Evolutionary conservation across 306 rosid species (phyloP).

Genomic region (Oxytropis ochrocephala): DNA sequence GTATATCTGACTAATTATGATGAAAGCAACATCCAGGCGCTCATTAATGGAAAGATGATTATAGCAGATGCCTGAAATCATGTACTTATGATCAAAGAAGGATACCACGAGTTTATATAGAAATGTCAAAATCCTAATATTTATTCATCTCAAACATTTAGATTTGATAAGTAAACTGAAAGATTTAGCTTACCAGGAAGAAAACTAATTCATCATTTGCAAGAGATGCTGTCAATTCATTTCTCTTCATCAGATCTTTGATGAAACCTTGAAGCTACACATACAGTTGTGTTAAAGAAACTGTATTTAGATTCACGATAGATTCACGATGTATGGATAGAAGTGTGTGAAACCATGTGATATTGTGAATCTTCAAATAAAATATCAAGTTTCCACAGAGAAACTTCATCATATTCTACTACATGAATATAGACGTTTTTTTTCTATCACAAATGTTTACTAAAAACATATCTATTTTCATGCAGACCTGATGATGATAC

Average conservation of each 20-base stretch:
- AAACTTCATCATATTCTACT: slow-evolving; percentile 8
- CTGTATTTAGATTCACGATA: neutral
- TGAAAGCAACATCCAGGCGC: slow-evolving; percentile 71
- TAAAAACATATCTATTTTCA: neutral
- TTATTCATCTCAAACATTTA: neutral
- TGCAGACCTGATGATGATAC: slow-evolving; percentile 78
- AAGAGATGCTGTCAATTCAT: slow-evolving; percentile 50
- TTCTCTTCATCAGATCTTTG: slow-evolving; percentile 57
- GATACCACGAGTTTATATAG: neutral
- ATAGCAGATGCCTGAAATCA: slow-evolving; percentile 73
- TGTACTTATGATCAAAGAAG: slow-evolving; percentile 22
- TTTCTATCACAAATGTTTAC: neutral
- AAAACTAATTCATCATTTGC: slow-evolving; percentile 67
- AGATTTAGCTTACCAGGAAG: slow-evolving; percentile 55
- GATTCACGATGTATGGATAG: slow-evolving; percentile 1
- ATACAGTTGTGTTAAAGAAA: neutral
- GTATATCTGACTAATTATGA: slow-evolving; percentile 14
- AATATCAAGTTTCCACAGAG: neutral
- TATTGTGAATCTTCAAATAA: slow-evolving; percentile 2
- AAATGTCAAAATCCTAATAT: neutral
- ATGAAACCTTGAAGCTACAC: slow-evolving; percentile 71
- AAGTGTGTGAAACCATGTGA: slow-evolving; percentile 1
- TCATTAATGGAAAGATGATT: slow-evolving; percentile 58
- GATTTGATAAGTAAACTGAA: neutral
- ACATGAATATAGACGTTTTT: neutral